Conservation (phyloP, 441 rosid genomes). For the Raphanus hybrid region DNA sequence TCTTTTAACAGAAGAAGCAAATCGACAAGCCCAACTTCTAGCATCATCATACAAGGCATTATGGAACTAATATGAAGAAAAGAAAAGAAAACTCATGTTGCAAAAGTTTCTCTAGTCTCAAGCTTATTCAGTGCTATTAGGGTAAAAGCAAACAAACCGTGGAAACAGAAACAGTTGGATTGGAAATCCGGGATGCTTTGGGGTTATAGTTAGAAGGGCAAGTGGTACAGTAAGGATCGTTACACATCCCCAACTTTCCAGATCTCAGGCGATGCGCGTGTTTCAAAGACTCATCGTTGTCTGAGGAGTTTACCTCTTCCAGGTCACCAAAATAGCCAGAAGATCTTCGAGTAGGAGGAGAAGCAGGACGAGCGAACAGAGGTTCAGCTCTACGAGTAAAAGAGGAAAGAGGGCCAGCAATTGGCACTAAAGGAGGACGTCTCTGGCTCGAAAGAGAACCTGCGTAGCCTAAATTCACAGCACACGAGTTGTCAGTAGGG, state of each 20-base stretch:
- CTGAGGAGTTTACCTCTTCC: constrained; percentile 49
- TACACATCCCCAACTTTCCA: constrained; percentile 53
- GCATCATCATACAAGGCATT: constrained; percentile 6
- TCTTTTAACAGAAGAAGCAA: neutral
- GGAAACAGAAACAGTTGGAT: neutral
- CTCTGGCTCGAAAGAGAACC: constrained; percentile 78
- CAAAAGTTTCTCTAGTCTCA: neutral
- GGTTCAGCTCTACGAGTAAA: constrained; percentile 47
- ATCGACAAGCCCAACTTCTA: neutral
- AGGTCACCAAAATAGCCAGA: constrained; percentile 49
- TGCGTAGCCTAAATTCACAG: constrained; percentile 60
- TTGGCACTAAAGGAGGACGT: constrained; percentile 54
- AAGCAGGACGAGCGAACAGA: constrained; percentile 28
- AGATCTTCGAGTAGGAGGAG: constrained; percentile 37
- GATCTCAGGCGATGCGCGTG: constrained; percentile 78
- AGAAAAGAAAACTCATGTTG: neutral
- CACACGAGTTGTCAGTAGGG: constrained; percentile 50
- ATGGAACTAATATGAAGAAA: neutral
- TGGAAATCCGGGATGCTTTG: neutral
- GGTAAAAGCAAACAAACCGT: neutral
- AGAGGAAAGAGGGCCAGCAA: constrained; percentile 71
- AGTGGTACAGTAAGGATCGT: neutral
- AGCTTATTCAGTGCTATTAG: neutral
- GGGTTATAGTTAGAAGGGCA: neutral
- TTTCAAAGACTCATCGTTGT: constrained; percentile 47